These are phyloP conservation scores for Trametes hirsuta DNA, from an alignment of 1,284 basidiomycete genomes.

Conservation along the genomic window DNA sequence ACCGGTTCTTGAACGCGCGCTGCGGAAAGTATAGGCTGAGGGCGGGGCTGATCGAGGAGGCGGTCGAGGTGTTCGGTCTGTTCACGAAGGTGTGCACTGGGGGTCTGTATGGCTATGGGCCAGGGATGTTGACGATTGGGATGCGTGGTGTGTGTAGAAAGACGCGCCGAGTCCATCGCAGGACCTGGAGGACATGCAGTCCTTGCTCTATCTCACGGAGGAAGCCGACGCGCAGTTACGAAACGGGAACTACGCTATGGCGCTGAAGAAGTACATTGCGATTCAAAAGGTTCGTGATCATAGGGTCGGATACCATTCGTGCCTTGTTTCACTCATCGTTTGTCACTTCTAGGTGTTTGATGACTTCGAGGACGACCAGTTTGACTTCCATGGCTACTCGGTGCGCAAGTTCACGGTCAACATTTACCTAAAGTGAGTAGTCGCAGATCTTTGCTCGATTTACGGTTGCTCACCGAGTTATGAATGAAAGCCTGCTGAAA, in stretches of 20 bases:
- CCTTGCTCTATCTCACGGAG: slow-evolving; percentile 85
- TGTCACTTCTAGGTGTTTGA: slow-evolving; percentile 66
- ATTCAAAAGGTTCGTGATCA: slow-evolving; percentile 66
- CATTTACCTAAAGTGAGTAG: slow-evolving; percentile 76
- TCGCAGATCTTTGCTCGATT: no score
- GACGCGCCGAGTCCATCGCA: slow-evolving; percentile 76
- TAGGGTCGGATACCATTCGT: not conserved
- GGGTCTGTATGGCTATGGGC: slow-evolving; percentile 2
- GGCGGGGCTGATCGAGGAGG: slow-evolving; percentile 79
- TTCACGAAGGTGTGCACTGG: slow-evolving; percentile 80
- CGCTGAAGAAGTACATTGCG: slow-evolving; percentile 86
- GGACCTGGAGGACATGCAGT: slow-evolving; percentile 97
- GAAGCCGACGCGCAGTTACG: slow-evolving; percentile 77
- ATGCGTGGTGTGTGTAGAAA: slow-evolving; percentile 54
- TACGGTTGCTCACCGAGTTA: no score
- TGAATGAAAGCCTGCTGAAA: slow-evolving; percentile 60
- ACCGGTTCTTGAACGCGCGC: slow-evolving; percentile 96
- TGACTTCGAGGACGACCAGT: slow-evolving; percentile 94
- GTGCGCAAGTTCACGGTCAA: slow-evolving; percentile 89
- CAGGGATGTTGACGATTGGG: not conserved
- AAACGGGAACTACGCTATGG: slow-evolving; percentile 73
- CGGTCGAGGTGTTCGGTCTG: slow-evolving; percentile 71
- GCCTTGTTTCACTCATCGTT: not conserved
- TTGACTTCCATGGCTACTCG: slow-evolving; percentile 97
- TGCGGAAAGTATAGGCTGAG: slow-evolving; percentile 90